Base-by-base conservation (phyloP, 129 eudicot genomes). In the Calendula officinalis region DNA sequence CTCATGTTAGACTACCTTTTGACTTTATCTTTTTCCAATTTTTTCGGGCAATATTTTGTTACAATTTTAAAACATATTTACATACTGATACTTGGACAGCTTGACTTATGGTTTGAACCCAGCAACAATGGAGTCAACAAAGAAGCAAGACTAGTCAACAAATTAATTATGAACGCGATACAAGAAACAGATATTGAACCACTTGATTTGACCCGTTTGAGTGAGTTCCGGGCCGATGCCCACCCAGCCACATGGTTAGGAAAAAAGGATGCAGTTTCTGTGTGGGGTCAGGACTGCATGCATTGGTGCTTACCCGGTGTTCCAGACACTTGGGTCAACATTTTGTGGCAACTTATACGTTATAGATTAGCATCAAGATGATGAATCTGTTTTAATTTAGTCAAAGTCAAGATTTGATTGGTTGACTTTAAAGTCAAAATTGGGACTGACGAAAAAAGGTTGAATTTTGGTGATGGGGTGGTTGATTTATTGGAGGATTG, bases 271-370 rank as follows among this genome's bases (percentile, higher is more conserved):
- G 98, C 95, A 6, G 98, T 92, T 70, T 80, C 96, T 0, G 81
- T 88, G 12, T 92, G 96, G 98, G 98, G 98, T 41, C 87, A 92
- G 81, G 98, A 92, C 66, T 92, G 98, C 86, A 88, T 92, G 98
- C 98, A 92, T 60, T 92, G 98, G 98, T 92, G 96, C 80, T 81
- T 92, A 47, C 98, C 98, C 0, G 98, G 98, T 32, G 89, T 92
- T 43, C 98, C 98, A 0, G 98, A 92, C 76, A 92, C 96, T 41
- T 88, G 98, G 96, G 87, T 81, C 43, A 84, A 92, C 73, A 73
- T 88, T 3, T 69, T 88, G 50, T 59, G 89, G 38, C 96, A 80
- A 72, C 76, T 79, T 54, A 82, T 92, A 11, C 64, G 51, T n/a
- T 61, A 73, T 47, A 69, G 77, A 59, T 62, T 85, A 67, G 75